Percentiles rank a stretch among this genome's conserved stretches.
Evolutionary conservation across 805 yeast species (phyloP).

Genomic region (Cyberlindnera mississippiensis): DNA sequence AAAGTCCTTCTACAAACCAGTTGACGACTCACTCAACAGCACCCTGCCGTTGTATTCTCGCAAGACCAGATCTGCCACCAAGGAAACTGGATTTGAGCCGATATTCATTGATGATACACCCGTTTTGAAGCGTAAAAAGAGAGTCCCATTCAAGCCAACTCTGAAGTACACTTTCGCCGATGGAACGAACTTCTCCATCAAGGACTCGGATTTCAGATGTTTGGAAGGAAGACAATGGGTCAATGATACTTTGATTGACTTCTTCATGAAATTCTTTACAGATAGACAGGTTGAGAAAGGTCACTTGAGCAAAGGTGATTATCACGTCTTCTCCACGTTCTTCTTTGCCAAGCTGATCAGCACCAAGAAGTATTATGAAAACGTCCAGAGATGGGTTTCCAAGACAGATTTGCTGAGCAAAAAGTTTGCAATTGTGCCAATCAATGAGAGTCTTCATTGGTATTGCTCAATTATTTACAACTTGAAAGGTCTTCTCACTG

Average conservation of each 20-base stretch:
- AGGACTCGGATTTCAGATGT: slow-evolving; percentile 72
- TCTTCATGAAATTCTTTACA: slow-evolving; percentile 62
- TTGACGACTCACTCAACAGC: no score
- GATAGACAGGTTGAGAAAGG: slow-evolving; percentile 29
- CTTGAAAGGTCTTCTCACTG: slow-evolving; percentile 32
- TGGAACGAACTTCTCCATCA: slow-evolving; percentile 50
- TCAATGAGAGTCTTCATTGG: slow-evolving; percentile 85
- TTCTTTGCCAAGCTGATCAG: slow-evolving; percentile 65
- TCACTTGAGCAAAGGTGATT: slow-evolving; percentile 35
- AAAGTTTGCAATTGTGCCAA: slow-evolving; percentile 69
- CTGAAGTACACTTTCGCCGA: slow-evolving; percentile 51
- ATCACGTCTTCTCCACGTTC: slow-evolving; percentile 72
- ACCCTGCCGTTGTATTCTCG: no score
- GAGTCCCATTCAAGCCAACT: slow-evolving; percentile 30
- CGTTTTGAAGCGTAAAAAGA: neutral
- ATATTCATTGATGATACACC: slow-evolving; percentile 7
- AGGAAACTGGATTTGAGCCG: no score
- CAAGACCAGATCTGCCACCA: no score
- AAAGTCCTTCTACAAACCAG: no score
- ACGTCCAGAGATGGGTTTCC: slow-evolving; percentile 75
- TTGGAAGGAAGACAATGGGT: slow-evolving; percentile 81
- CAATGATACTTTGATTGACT: slow-evolving; percentile 85
- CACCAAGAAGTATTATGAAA: slow-evolving; percentile 46
- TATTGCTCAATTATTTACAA: slow-evolving; percentile 70
- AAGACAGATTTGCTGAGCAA: slow-evolving; percentile 59